Evolutionary conservation across 192 early-diverging fungal genomes (phyloP), one percentile per base, ranked within the genome.

Genomic region (Coemansia aciculifera): DNA sequence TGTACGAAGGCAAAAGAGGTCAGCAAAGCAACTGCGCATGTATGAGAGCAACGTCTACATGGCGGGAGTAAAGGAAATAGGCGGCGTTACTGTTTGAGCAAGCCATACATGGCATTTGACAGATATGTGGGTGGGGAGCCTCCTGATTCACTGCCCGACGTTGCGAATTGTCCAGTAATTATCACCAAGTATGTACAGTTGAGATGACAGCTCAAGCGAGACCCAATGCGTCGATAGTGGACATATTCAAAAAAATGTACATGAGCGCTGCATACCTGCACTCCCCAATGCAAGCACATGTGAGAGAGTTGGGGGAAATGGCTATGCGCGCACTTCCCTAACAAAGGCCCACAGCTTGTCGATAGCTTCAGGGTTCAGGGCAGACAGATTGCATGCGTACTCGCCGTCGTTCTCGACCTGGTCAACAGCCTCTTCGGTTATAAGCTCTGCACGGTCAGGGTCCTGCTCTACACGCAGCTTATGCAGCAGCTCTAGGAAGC

Each of bases 381-480:
- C 44, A 11, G 78, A 69, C 21, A 80, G 59, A 49, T 75, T 75
- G 49, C 73, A 80, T 12, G 72, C 64, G 54, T 80, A 80, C 51
- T 66, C 38, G 57, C 77, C 77, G 49, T 36, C 43, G 46, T 48
- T 52, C 49, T 71, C 65, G 13, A 80, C 73, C 39, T 46, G 59
- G 52, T 72, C 69, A 11, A 68, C 59, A 3, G 73, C 73, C 49
- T 72, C 69, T 9, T 64, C 65, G 23, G 78, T 80, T 19, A 80
- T 80, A 12, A 23, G 27, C 4, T 21, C 69, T 7, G 73, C 73
- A 42, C n/a, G 52, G 3, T 75, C 73, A 12, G 78, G 78, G 54
- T 80, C 73, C 67, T 80, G 78, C 69, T 80, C 68, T n/a, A 80
- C 66, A 9, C 78, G 78, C 66, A 80, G 59, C 17, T 39, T 62